A percentile compares a stretch with the other conserved stretches of the same genome.
Conservation (phyloP, 768 basidiomycete genomes). For the Russula vinacea region DNA sequence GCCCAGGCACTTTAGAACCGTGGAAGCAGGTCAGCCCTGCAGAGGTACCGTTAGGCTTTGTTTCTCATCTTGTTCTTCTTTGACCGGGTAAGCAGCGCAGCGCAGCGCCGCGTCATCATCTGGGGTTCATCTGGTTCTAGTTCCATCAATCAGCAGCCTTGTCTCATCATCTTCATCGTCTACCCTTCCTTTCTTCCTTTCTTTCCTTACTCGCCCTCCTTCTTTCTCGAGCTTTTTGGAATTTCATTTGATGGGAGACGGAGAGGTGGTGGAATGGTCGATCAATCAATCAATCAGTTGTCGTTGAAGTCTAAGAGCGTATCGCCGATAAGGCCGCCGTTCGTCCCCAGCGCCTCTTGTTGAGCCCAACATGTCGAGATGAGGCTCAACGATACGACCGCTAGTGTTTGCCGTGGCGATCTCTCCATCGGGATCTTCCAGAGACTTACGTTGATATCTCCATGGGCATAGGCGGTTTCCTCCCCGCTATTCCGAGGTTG, state of each 20-base stretch:
- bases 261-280: neutral
- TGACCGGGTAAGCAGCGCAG: neutral
- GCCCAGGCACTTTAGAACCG: neutral
- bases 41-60: neutral
- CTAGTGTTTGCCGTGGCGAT: neutral
- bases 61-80: neutral
- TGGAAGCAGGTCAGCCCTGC: neutral
- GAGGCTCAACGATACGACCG: neutral
- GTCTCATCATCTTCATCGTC: neutral
- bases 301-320: neutral
- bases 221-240: conserved; percentile 5
- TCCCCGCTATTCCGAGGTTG: neutral
- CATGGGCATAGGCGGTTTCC: conserved; percentile 13
- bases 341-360: neutral
- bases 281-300: conserved; percentile 12
- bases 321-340: conserved; percentile 15
- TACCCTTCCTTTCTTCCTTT: neutral
- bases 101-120: neutral
- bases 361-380: neutral
- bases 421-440: neutral
- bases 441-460: conserved; percentile 12
- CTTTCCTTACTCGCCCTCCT: neutral
- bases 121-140: neutral
- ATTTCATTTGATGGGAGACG: conserved; percentile 15
- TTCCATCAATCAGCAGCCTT: neutral